Evolutionary conservation across 345 rosid species (phyloP).

Genomic region (Populus davidiana): DNA sequence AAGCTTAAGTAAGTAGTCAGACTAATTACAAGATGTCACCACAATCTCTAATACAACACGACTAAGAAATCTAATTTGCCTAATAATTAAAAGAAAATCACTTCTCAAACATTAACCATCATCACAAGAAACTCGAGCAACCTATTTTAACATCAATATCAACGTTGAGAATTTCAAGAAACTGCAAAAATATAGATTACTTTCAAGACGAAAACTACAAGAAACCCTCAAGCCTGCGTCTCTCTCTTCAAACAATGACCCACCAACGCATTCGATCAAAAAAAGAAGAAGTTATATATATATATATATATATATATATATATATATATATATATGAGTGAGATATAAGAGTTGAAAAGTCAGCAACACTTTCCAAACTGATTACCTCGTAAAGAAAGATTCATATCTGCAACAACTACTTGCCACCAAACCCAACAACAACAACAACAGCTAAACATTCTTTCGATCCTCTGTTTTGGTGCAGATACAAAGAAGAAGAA

Average conservation of each 20-base stretch:
- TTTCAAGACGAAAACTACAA: background rate
- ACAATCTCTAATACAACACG: background rate
- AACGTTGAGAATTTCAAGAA: background rate
- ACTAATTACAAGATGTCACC: background rate
- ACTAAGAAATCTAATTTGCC: background rate
- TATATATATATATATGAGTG: conserved; percentile 34
- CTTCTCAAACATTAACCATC: background rate
- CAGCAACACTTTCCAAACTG: conserved; percentile 27
- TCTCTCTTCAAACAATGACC: conserved; percentile 29
- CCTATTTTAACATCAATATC: background rate
- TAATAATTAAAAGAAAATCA: background rate
- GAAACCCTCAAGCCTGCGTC: conserved; percentile 9
- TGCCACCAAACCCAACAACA: conserved; percentile 43
- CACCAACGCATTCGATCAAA: conserved; percentile 30
- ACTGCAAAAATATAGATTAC: background rate
- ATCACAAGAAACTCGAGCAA: background rate
- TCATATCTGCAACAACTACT: conserved; percentile 40
- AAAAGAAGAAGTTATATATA: conserved; percentile 12
- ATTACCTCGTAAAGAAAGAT: conserved; percentile 39
- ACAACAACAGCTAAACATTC: background rate
- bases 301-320: background rate
- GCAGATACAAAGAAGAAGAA: background rate
- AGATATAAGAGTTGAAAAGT: conserved; percentile 49
- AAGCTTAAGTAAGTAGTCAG: background rate
- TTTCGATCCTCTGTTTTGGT: background rate